Base-by-base conservation (phyloP, 2,329 filamentous ascomycete species). In the Xylaria polymorpha region DNA sequence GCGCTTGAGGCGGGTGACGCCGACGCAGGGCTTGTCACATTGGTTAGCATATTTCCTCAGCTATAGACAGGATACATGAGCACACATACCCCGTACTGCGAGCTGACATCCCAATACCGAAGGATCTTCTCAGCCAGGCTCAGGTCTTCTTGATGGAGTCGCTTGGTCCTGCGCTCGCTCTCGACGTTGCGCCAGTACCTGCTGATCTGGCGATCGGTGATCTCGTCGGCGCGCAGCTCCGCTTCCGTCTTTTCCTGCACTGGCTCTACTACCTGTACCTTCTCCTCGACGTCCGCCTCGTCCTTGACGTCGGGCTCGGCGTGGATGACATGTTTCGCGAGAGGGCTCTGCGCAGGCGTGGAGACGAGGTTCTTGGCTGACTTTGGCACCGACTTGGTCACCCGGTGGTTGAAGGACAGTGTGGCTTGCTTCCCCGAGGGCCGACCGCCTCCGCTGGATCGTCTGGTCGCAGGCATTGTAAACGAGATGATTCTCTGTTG, bases 41-140 rank as follows among this genome's bases (percentile, higher is more conserved):
- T 7, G 20, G 15, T 58, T 43, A 58, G 55, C 37, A 58, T n/a
- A 15, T 10, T 4, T 18, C 22, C 14, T 43, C 20, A 18, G 5
- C 9, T 20, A 22, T n/a, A 15, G 48, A 59, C 51, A 5, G 25
- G 32, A 29, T 20, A 39, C 15, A 15, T 15, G 10, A 48, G 57
- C 15, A 63, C n/a, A 89, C 92, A 84, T 88, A 97, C 94, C 66
- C 96, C 96, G 79, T 93, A 99, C 76, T 97, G 93, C 69, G 88
- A 93, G 77, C 91, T 96, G 73, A 97, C 91, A 79, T 99, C 96
- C 81, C 96, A 99, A 79, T 97, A 93, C 71, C 95, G 86, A 76
- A 98, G 81, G 32, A 98, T 89, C 84, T 95, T 97, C 85, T 98
- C 94, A 65, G 91, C 86, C 55, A 92, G 73, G 12, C 85, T 86